Evolutionary conservation across 2,329 filamentous ascomycete species (phyloP).

Genomic region (Neurospora crassa): DNA sequence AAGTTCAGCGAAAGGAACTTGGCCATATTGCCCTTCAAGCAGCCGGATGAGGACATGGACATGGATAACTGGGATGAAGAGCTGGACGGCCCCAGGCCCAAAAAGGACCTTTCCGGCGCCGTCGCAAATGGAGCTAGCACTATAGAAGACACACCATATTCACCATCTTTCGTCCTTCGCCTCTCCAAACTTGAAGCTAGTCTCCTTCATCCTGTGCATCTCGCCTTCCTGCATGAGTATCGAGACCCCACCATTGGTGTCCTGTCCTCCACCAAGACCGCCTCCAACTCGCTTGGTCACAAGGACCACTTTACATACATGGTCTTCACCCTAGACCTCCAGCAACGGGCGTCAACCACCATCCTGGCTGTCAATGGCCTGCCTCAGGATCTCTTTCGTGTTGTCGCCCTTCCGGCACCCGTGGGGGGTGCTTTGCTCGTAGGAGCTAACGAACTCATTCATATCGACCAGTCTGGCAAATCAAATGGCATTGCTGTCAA

Average conservation of each 20-base stretch:
- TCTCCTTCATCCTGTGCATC: slow-evolving; percentile 79
- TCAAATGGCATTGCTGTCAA: slow-evolving; percentile 90
- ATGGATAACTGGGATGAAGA: slow-evolving; percentile 89
- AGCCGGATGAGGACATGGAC: slow-evolving; percentile 75
- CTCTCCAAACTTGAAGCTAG: slow-evolving; percentile 80
- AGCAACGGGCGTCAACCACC: slow-evolving; percentile 86
- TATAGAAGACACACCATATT: slow-evolving; percentile 64
- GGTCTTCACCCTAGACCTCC: slow-evolving; percentile 89
- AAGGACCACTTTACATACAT: slow-evolving; percentile 85
- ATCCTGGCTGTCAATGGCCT: slow-evolving; percentile 78
- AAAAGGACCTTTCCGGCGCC: slow-evolving; percentile 33
- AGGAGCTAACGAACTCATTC: slow-evolving; percentile 83
- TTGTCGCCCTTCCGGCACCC: slow-evolving; percentile 74
- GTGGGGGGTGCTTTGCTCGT: slow-evolving; percentile 83
- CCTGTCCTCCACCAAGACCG: slow-evolving; percentile 64
- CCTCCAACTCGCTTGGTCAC: slow-evolving; percentile 69
- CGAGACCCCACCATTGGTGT: slow-evolving; percentile 96
- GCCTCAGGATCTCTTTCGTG: slow-evolving; percentile 76
- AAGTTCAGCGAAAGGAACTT: slow-evolving; percentile 85
- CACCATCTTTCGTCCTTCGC: slow-evolving; percentile 85
- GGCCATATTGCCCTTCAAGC: slow-evolving; percentile 87
- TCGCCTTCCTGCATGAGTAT: slow-evolving; percentile 93
- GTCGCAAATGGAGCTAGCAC: slow-evolving; percentile 35
- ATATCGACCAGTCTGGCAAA: slow-evolving; percentile 93
- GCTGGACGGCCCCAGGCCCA: slow-evolving; percentile 57